Conservation (phyloP, 2,329 filamentous ascomycete species). For the Arthrinium phaeospermum region DNA sequence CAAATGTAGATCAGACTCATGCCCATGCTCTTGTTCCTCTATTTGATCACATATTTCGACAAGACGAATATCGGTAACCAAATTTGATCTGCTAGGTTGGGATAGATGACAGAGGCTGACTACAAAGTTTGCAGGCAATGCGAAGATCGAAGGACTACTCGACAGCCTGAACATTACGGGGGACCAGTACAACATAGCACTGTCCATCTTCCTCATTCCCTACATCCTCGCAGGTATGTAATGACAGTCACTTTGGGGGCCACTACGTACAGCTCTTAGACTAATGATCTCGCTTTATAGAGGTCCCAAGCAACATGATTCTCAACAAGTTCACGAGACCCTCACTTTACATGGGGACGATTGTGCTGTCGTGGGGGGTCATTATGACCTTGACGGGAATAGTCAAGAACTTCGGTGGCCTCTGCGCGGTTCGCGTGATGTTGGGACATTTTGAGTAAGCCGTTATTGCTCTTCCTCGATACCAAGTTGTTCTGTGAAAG, state of each 20-base stretch:
- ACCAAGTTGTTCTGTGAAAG: too few species aligned
- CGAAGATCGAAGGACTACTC: constrained; percentile 35
- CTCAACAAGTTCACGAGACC: constrained; percentile 47
- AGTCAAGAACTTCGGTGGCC: constrained; percentile 45
- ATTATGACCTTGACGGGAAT: constrained; percentile 46
- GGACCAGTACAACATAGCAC: constrained; percentile 36
- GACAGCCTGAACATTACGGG: constrained; percentile 39
- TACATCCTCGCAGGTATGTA: constrained; percentile 30
- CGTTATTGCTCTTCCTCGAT: too few species aligned
- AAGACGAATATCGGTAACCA: constrained; percentile 32
- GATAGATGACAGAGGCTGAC: background rate
- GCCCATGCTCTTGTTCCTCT: constrained; percentile 39
- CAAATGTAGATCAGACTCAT: constrained; percentile 31
- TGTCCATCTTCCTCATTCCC: constrained; percentile 38
- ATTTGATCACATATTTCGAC: constrained; percentile 40
- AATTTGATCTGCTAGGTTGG: constrained; percentile 16
- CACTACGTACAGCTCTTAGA: background rate
- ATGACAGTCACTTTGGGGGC: background rate
- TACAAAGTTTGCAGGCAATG: constrained; percentile 31
- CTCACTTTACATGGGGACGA: constrained; percentile 47
- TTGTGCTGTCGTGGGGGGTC: constrained; percentile 44
- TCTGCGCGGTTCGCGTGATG: constrained; percentile 47
- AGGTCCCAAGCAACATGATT: constrained; percentile 48
- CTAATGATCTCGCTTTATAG: constrained; percentile 15
- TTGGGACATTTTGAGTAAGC: constrained; percentile 47